These are phyloP conservation scores for Heliamphora pulchella DNA, from an alignment of 179 eudicot genomes.

Conservation along the genomic window DNA sequence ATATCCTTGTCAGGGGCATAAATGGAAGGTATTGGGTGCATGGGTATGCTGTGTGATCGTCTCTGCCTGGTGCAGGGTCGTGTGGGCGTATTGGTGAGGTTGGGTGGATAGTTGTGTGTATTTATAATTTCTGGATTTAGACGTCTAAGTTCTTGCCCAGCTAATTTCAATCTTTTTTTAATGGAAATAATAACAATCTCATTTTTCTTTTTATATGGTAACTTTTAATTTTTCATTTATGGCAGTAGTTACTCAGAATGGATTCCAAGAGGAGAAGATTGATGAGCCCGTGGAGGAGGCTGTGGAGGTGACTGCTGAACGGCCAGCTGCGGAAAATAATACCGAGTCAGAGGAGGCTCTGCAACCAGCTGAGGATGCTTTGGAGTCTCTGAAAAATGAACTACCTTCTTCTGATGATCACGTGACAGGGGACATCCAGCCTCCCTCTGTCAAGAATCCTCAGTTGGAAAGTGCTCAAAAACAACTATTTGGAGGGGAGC, in stretches of 20 bases:
- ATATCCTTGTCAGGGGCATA: not conserved
- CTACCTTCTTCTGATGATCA: slow-evolving; percentile 21
- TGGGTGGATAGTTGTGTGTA: not conserved
- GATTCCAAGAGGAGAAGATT: slow-evolving; percentile 5
- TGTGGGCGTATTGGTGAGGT: not conserved
- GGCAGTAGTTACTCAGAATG: not conserved
- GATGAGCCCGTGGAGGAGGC: slow-evolving; percentile 23
- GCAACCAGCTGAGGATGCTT: slow-evolving; percentile 22
- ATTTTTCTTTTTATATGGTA: not conserved
- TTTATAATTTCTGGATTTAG: not conserved
- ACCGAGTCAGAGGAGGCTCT: slow-evolving; percentile 16
- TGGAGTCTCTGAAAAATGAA: slow-evolving; percentile 21
- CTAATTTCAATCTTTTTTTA: no score
- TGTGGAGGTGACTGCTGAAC: slow-evolving; percentile 21
- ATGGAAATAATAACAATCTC: no score
- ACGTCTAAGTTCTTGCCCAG: not conserved
- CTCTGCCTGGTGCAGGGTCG: not conserved
- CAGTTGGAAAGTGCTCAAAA: slow-evolving; percentile 25
- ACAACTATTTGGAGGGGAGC: slow-evolving; percentile 29
- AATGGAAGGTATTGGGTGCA: not conserved
- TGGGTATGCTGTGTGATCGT: not conserved
- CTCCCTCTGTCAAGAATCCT: slow-evolving; percentile 19
- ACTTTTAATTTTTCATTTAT: not conserved
- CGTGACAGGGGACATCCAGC: slow-evolving; percentile 19
- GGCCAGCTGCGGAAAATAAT: slow-evolving; percentile 20